Evolutionary conservation across 2,329 filamentous ascomycete genomes (phyloP), one percentile per base, ranked within the genome.

Genomic region (Ceratocystis diversiconidia): DNA sequence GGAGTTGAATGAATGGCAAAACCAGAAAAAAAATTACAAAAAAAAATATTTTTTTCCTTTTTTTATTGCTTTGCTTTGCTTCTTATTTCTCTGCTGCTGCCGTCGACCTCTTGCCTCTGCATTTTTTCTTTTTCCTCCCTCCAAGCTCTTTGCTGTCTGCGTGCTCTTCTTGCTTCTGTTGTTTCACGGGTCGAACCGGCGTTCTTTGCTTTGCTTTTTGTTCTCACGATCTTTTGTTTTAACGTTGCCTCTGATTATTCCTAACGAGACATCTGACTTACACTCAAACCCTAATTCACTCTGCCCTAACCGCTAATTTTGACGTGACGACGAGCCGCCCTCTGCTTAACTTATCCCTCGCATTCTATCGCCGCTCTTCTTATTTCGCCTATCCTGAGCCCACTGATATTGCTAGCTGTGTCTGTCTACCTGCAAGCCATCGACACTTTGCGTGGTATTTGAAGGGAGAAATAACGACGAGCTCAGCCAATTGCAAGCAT

Each of bases 201-300:
- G 36, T 41, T 41, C 10, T 41, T 41, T 62, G 25, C 69, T 41
- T 67, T 70, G 50, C 68, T 52, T 46, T 5, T 12, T 62, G 8
- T 17, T 28, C 41, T 44, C 41, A 44, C 12, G 60, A 22, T 41
- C 28, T 48, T 22, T 60, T 41, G 36, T 15, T 36, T 41, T 41
- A 41, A 41, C 57, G 32, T 25, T 28, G 48, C 48, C 48, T 52
- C 22, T 28, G 48, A 52, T 52, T 28, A 25, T 48, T 48, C 19
- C 15, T 52, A 52, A 52, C 22, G 48, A 52, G 48, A 52, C 36
- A 52, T 52, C 48, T 15, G 48, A 52, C 48, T 52, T 52, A 52
- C 48, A 52, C 10, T 1, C 48, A 28, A 48, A 52, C 48, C 48
- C 48, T 52, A 52, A 52, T 10, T 17, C n/a, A 28, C 48, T 25